Conservation (phyloP, 768 basidiomycete genomes). For the Boletellus emodensis region DNA sequence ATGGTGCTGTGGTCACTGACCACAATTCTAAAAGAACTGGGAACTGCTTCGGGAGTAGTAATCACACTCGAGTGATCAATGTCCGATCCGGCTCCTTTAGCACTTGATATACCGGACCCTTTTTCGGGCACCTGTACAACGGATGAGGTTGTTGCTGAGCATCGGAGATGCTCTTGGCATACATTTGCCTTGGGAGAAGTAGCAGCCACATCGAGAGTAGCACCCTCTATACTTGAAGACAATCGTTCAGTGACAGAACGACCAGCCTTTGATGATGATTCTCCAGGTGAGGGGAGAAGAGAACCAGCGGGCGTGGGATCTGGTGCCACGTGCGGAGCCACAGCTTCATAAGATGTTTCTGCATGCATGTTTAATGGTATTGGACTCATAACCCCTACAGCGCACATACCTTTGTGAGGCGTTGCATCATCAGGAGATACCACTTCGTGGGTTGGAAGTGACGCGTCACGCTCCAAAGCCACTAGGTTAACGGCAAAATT, state of each 20-base stretch:
- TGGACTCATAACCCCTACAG: not conserved
- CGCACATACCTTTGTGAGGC: slow-evolving; percentile 15
- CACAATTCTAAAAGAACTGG: slow-evolving; percentile 24
- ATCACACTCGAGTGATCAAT: slow-evolving; percentile 9
- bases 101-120: slow-evolving; percentile 11
- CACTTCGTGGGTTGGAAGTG: slow-evolving; percentile 7
- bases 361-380: slow-evolving; percentile 9
- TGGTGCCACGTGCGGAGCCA: slow-evolving; percentile 12
- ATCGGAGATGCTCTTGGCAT: slow-evolving; percentile 4
- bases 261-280: slow-evolving; percentile 4
- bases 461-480: slow-evolving; percentile 11
- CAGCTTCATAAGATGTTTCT: slow-evolving; percentile 13
- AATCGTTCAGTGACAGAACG: slow-evolving; percentile 1
- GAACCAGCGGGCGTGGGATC: slow-evolving; percentile 3
- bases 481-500: slow-evolving; percentile 11
- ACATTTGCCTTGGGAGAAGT: slow-evolving; percentile 6
- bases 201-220: slow-evolving; percentile 8
- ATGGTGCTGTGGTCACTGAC: slow-evolving; percentile 26
- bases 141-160: slow-evolving; percentile 12
- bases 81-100: slow-evolving; percentile 4
- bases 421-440: slow-evolving; percentile 6
- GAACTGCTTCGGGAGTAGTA: slow-evolving; percentile 6
- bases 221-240: slow-evolving; percentile 8
- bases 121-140: slow-evolving; percentile 14
- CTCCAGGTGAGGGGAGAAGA: slow-evolving; percentile 5